These are phyloP conservation scores for Fusarium sp. DNA, from an alignment of 2,329 filamentous ascomycete genomes.

Conservation along the genomic window DNA sequence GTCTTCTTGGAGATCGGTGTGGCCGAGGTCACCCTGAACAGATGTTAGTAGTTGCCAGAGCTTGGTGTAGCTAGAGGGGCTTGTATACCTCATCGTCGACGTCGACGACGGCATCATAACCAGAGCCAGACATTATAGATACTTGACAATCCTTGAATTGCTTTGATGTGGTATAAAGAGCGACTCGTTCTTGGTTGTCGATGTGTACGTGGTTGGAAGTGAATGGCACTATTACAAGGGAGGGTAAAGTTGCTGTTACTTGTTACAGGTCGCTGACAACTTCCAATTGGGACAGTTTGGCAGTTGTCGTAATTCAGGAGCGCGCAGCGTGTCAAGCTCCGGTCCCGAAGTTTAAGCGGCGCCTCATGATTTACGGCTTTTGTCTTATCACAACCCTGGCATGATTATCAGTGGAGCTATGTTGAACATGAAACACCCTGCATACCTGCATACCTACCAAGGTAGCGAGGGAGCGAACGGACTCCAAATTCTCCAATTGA, in stretches of 20 bases:
- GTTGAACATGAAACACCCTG: slow-evolving; percentile 12
- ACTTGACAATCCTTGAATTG: background rate
- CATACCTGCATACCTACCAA: background rate
- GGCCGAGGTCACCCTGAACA: slow-evolving; percentile 88
- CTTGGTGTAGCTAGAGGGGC: slow-evolving; percentile 28
- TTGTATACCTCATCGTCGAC: slow-evolving; percentile 86
- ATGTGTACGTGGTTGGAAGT: slow-evolving; percentile 7
- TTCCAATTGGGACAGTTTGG: slow-evolving; percentile 46
- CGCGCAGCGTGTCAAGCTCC: slow-evolving; percentile 34
- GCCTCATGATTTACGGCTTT: background rate
- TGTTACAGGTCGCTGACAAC: slow-evolving; percentile 27
- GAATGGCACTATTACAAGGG: slow-evolving; percentile 20
- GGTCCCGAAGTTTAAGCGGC: slow-evolving; percentile 42
- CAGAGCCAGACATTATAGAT: slow-evolving; percentile 77
- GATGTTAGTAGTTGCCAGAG: slow-evolving; percentile 30
- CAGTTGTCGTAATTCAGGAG: slow-evolving; percentile 51
- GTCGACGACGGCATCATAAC: slow-evolving; percentile 98
- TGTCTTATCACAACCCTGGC: slow-evolving; percentile 9
- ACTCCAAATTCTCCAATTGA: background rate
- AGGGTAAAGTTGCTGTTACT: slow-evolving; percentile 24
- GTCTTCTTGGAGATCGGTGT: slow-evolving; percentile 98
- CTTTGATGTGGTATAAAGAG: background rate
- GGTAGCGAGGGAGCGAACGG: background rate
- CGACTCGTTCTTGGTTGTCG: background rate
- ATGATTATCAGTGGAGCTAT: slow-evolving; percentile 24